These are phyloP conservation scores for Solanum hybrid DNA, from an alignment of 305 asterid genomes.

Conservation along the genomic window DNA sequence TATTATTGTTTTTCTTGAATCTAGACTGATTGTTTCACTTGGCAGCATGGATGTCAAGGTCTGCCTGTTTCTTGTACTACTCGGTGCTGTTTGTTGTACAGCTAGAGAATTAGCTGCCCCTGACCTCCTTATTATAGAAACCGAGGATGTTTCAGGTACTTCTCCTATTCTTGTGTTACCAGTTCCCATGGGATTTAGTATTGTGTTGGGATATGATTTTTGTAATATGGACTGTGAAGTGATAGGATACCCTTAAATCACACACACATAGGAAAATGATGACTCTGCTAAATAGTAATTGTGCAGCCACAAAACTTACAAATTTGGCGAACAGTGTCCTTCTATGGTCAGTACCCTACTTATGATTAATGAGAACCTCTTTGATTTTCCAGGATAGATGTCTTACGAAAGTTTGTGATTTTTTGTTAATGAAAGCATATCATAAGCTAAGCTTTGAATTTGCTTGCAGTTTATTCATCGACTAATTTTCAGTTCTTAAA, in stretches of 20 bases:
- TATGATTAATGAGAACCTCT: background rate
- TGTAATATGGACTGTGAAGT: background rate
- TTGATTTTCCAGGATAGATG: background rate
- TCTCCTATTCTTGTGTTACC: background rate
- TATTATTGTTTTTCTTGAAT: background rate
- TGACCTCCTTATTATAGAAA: conserved; percentile 1
- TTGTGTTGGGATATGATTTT: background rate
- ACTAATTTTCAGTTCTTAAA: background rate
- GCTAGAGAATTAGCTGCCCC: conserved; percentile 23
- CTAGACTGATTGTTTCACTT: background rate
- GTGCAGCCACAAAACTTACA: background rate
- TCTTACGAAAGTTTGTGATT: background rate
- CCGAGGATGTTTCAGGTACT: conserved; percentile 18
- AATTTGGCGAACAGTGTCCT: background rate
- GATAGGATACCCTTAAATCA: background rate
- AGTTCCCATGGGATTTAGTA: background rate
- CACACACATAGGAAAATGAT: background rate
- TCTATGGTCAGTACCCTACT: background rate
- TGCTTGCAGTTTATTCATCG: background rate
- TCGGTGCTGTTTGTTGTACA: conserved; percentile 14
- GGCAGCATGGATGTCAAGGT: conserved; percentile 31
- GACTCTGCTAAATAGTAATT: background rate
- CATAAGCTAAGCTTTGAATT: background rate
- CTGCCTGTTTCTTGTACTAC: conserved; percentile 14
- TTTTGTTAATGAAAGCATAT: background rate